Evolutionary conservation across 2,329 filamentous ascomycete species (phyloP).

Genomic region (Fusarium sp.): DNA sequence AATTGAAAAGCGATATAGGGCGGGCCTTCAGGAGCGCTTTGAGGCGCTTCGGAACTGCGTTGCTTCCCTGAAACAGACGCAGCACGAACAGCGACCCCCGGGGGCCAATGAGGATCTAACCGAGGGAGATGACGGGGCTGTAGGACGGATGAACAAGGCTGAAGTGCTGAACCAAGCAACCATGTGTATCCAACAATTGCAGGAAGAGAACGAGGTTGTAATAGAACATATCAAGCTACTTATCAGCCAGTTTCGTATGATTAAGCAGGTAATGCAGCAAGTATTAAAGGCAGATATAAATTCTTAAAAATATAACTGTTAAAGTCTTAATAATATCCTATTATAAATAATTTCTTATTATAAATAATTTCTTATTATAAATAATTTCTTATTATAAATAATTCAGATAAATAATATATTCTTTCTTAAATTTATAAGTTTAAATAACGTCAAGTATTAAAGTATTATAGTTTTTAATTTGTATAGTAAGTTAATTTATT

Average conservation of each 20-base stretch:
- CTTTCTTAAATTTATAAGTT: too few relatives aligned
- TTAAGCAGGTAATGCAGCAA: background rate
- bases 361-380: too few relatives aligned
- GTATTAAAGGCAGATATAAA: too few relatives aligned
- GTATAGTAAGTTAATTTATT: too few relatives aligned
- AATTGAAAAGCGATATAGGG: background rate
- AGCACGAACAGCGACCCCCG: too few relatives aligned
- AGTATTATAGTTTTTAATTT: too few relatives aligned
- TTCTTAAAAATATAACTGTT: too few relatives aligned
- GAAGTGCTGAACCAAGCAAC: background rate
- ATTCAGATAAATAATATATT: too few relatives aligned
- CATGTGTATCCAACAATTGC: background rate
- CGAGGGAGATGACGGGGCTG: background rate
- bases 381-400: too few relatives aligned
- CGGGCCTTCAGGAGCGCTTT: background rate
- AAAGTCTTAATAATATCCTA: too few relatives aligned
- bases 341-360: too few relatives aligned
- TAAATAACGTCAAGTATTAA: too few relatives aligned
- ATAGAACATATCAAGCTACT: background rate
- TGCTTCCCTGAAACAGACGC: background rate
- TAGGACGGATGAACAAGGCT: background rate
- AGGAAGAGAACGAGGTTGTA: background rate
- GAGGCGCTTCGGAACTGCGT: background rate
- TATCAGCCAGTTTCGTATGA: background rate
- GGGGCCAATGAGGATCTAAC: background rate